Conservation (phyloP, 1,284 basidiomycete species). For the Trametes versicolor region DNA sequence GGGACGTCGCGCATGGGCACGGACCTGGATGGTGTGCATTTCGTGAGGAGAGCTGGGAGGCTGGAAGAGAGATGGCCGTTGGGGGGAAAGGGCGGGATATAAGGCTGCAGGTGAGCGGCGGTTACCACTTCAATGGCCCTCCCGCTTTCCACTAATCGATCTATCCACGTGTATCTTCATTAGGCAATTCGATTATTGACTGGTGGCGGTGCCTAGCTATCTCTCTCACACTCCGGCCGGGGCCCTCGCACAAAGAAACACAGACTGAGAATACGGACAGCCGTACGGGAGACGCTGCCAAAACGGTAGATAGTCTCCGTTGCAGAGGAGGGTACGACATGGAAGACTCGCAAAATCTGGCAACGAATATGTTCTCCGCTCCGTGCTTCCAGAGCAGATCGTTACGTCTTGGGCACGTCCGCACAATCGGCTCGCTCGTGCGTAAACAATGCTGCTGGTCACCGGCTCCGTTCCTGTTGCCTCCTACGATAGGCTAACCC, state of each 20-base stretch:
- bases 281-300: neutral
- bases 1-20: slow-evolving; percentile 23
- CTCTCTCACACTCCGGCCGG: neutral
- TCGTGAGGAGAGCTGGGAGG: slow-evolving; percentile 25
- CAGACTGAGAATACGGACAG: neutral
- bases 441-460: neutral
- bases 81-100: slow-evolving; percentile 20
- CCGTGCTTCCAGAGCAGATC: neutral
- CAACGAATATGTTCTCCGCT: neutral
- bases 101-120: slow-evolving; percentile 8
- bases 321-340: neutral
- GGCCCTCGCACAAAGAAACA: neutral
- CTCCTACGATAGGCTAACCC: neutral
- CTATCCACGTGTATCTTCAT: slow-evolving; percentile 34
- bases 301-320: slow-evolving; percentile 1
- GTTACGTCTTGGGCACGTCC: neutral
- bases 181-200: slow-evolving; percentile 24
- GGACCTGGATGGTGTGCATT: slow-evolving; percentile 81
- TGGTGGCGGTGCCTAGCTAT: slow-evolving; percentile 22
- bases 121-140: slow-evolving; percentile 26
- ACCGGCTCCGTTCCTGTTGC: neutral
- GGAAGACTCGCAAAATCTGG: neutral
- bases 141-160: slow-evolving; percentile 34
- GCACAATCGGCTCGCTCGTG: neutral
- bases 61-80: slow-evolving; percentile 16